Evolutionary conservation across 2,329 filamentous ascomycete species (phyloP), one percentile per base, ranked within the genome.

Genomic region (Pseudogymnoascus pannorum): DNA sequence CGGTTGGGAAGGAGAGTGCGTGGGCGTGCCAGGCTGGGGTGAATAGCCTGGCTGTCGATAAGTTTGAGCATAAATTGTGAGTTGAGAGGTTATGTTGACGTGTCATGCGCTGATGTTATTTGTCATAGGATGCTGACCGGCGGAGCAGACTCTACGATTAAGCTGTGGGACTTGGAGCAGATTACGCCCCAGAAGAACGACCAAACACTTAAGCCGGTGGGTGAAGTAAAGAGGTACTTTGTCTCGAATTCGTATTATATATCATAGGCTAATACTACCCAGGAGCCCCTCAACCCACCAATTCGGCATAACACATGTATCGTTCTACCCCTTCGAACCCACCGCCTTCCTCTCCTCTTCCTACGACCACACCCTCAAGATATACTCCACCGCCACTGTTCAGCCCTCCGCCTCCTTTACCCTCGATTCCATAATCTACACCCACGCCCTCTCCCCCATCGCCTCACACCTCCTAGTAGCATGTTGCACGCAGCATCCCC

Each of bases 401-500:
- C 71, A 76, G 14, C 73, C 84, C 1, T 86, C 87, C 0, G 87
- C 86, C 16, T 82, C 82, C 4, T 92, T 92, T 68, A 78, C 85
- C 63, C 79, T 92, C 22, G 83, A 82, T 59, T 81, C 84, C 3
- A 87, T 87, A 31, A 79, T 91, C 57, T 91, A 91, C 74, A 86
- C 88, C 1, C 92, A 96, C 72, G 85, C 89, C 0, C 81, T 90
- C 24, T 96, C 92, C 0, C 82, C 87, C 42, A 77, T 92, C 62
- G 82, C 91, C 61, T 77, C 84, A 59, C 81, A 92, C 69, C 79
- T 96, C 0, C 81, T 96, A 3, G 89, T 97, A 8, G 92, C 93
- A 8, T 94, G 91, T 69, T 92, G 89, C 0, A 95, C 92, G 0
- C 91, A 95, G 65, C 87, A 94, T 71, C 90, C 91, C 5, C 82